These are phyloP conservation scores for Coemansia sp. DNA, from an alignment of 192 early-diverging fungal species.

Conservation along the genomic window DNA sequence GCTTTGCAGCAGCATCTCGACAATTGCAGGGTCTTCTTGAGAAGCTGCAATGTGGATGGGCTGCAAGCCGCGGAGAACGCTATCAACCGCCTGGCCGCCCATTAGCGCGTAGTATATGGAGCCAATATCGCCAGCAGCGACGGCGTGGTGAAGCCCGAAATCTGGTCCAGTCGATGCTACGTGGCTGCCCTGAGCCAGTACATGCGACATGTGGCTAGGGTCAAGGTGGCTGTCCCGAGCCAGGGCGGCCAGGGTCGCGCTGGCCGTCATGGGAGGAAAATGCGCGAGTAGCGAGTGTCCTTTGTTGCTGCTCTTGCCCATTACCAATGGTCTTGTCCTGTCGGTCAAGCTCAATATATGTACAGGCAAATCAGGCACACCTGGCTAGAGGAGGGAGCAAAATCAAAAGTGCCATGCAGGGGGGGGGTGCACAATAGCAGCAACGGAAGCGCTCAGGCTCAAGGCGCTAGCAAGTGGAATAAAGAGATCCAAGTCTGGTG, in stretches of 20 bases:
- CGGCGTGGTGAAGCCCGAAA: constrained; percentile 44
- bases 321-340: not conserved
- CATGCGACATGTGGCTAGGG: not conserved
- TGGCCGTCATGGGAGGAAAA: not conserved
- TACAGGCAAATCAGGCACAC: not conserved
- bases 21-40: constrained; percentile 60
- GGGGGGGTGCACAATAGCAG: constrained; percentile 3
- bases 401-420: constrained; percentile 11
- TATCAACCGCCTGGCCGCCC: constrained; percentile 67
- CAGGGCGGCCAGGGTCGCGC: not conserved
- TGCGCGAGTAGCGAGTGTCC: not conserved
- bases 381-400: constrained; percentile 1
- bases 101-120: constrained; percentile 51
- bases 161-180: constrained; percentile 7
- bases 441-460: constrained; percentile 4
- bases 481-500: not conserved
- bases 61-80: constrained; percentile 66
- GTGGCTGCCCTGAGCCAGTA: not conserved
- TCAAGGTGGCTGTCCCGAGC: not conserved
- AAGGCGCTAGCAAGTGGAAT: not conserved
- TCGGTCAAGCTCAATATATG: not conserved
- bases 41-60: constrained; percentile 71
- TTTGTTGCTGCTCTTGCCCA: constrained; percentile 22
- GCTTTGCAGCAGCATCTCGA: constrained; percentile 68
- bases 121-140: constrained; percentile 41